Base-by-base conservation (phyloP, 768 basidiomycete species). In the Trametes cingulata region DNA sequence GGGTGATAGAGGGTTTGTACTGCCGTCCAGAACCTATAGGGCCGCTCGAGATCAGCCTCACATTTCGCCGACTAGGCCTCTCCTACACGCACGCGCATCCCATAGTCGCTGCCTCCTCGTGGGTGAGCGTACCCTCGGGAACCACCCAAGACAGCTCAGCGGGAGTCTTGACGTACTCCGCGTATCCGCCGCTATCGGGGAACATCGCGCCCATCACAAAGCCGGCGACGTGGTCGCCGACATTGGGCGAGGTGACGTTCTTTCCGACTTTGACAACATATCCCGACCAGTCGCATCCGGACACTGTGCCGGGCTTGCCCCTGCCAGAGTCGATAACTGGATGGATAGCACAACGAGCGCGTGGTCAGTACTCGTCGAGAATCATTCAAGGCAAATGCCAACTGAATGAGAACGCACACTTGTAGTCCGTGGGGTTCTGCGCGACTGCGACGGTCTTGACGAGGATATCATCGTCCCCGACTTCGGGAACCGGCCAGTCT, bases 211-310 rank as follows among this genome's bases (percentile, higher is more conserved):
- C 72, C 17, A 64, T 68, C 14, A 68, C 60, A 40, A 68, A 60
- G 13, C 72, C 71, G 2, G 72, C 70, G 42, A 70, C 69, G 36
- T 60, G 63, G 35, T 69, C 67, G 46, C 72, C 73, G 36, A 72
- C 39, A 17, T 59, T 56, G n/a, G 33, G 49, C 20, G 58, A 7
- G 9, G 54, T 53, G 42, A 66, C 55, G 33, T 60, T 42, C 41
- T 55, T 49, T n/a, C 62, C 61, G 22, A 67, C 48, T 19, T 58
- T 62, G 46, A 53, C 50, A 49, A 63, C 50, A 14, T n/a, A 1
- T 0, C 51, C 59, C n/a, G 56, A 53, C 37, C 40, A 64, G 43
- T 62, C 60, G 57, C 59, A 55, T 0, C 57, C 62, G 25, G 56
- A 39, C 10, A 60, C 24, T 1, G 54, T 56, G 0, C 60, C 61